phyloP scores from a whole-genome alignment of 129 eudicot genomes.

The Tagetes erecta region DNA sequence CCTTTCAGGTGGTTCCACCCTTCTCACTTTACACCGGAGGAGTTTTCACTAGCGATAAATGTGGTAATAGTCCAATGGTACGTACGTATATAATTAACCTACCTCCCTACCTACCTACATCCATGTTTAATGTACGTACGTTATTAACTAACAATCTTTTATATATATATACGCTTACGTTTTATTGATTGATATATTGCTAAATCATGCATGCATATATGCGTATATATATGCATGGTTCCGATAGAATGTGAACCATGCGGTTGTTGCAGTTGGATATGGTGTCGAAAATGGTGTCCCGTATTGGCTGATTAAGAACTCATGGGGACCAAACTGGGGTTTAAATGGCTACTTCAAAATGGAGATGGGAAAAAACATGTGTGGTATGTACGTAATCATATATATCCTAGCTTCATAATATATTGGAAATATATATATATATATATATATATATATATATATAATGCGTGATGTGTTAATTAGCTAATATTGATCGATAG shows the following conservation, averaged over 20 bases:
- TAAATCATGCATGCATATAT: not conserved
- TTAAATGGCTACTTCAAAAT: slow-evolving; percentile 84
- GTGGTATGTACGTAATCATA: slow-evolving; percentile 52
- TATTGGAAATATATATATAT: too few species aligned
- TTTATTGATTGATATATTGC: too few species aligned
- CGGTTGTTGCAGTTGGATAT: slow-evolving; percentile 99
- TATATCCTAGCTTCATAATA: too few species aligned
- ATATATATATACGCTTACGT: not conserved
- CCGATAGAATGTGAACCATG: slow-evolving; percentile 94
- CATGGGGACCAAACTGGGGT: slow-evolving; percentile 98
- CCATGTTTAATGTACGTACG: not conserved
- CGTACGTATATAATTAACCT: not conserved
- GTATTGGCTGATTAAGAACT: slow-evolving; percentile 95
- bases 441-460: too few species aligned
- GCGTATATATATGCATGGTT: not conserved
- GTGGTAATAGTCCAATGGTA: slow-evolving; percentile 84
- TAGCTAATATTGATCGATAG: not conserved
- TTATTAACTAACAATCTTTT: not conserved
- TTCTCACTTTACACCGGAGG: slow-evolving; percentile 65
- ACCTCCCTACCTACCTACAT: too few species aligned
- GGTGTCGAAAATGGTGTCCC: slow-evolving; percentile 86
- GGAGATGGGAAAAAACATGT: slow-evolving; percentile 99
- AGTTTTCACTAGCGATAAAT: slow-evolving; percentile 76
- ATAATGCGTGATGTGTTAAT: not conserved
- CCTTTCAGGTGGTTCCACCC: slow-evolving; percentile 65